phyloP scores from a whole-genome alignment of 495 filamentous ascomycete genomes.

The Lepraria neglecta region DNA sequence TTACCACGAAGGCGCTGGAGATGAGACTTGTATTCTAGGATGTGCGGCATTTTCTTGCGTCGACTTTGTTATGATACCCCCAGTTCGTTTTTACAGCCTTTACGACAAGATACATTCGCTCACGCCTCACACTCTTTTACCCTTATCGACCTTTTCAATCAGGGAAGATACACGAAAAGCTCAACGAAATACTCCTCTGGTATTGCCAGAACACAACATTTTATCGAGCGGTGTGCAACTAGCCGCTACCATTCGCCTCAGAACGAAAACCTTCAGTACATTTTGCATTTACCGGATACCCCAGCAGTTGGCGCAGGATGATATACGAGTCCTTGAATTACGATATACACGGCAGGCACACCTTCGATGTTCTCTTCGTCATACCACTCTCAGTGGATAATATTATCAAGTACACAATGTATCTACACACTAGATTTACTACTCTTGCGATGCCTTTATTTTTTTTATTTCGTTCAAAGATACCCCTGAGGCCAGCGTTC shows the following conservation, averaged over 20 bases:
- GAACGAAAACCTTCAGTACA: not conserved
- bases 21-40: constrained; percentile 28
- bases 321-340: constrained; percentile 24
- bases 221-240: not conserved
- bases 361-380: constrained; percentile 1
- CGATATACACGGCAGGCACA: constrained; percentile 9
- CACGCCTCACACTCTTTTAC: constrained; percentile 2
- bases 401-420: constrained; percentile 7
- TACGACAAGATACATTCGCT: constrained; percentile 14
- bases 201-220: not conserved
- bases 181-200: not conserved
- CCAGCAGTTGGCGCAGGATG: constrained; percentile 8
- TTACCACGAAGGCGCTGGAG: constrained; percentile 18
- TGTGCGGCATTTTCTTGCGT: not conserved
- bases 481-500: constrained; percentile 13
- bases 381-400: constrained; percentile 1
- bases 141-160: not conserved
- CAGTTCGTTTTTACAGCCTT: constrained; percentile 8
- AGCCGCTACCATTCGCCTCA: constrained; percentile 9
- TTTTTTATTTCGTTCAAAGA: constrained; percentile 1
- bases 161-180: not conserved
- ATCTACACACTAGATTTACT: not conserved
- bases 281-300: constrained; percentile 9
- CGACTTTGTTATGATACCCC: constrained; percentile 21
- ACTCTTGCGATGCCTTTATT: not conserved